phyloP scores from a whole-genome alignment of 805 yeast genomes.

The Schizosaccharomyces pombe region DNA sequence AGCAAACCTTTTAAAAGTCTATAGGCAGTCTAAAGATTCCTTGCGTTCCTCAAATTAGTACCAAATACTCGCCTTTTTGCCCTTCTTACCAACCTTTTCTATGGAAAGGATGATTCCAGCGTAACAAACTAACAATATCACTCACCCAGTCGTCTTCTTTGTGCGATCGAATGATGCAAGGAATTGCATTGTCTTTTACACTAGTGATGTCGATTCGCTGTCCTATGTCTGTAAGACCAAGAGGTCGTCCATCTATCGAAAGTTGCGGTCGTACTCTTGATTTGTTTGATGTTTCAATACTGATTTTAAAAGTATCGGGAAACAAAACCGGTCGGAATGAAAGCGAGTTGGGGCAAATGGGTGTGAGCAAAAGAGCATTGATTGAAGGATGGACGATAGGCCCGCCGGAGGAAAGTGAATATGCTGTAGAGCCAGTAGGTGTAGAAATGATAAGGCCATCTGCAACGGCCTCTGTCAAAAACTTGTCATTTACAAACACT shows the following conservation, averaged over 20 bases:
- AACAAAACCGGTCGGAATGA: slow-evolving; percentile 77
- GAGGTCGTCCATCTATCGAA: background rate
- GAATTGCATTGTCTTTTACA: background rate
- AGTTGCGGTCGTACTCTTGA: background rate
- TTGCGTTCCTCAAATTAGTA: too few species aligned
- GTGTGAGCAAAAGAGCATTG: slow-evolving; percentile 76
- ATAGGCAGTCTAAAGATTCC: too few species aligned
- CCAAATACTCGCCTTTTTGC: background rate
- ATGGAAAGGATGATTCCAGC: slow-evolving; percentile 4
- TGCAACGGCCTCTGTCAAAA: slow-evolving; percentile 17
- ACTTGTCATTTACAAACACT: background rate
- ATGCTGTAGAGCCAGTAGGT: slow-evolving; percentile 75
- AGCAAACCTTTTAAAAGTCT: too few species aligned
- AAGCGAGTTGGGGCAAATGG: slow-evolving; percentile 86
- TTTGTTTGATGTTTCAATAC: background rate
- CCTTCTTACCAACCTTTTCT: background rate
- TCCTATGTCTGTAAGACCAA: background rate
- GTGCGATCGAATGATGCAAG: background rate
- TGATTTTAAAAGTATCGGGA: slow-evolving; percentile 38
- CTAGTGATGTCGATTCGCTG: background rate
- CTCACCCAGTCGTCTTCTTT: slow-evolving; percentile 5
- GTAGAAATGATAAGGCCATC: slow-evolving; percentile 44
- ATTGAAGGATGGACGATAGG: slow-evolving; percentile 86
- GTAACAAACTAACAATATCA: background rate
- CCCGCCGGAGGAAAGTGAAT: slow-evolving; percentile 87